These are phyloP conservation scores for Cyclotella kingstonii DNA, from an alignment of 108 stramenopile genomes.

Conservation along the genomic window DNA sequence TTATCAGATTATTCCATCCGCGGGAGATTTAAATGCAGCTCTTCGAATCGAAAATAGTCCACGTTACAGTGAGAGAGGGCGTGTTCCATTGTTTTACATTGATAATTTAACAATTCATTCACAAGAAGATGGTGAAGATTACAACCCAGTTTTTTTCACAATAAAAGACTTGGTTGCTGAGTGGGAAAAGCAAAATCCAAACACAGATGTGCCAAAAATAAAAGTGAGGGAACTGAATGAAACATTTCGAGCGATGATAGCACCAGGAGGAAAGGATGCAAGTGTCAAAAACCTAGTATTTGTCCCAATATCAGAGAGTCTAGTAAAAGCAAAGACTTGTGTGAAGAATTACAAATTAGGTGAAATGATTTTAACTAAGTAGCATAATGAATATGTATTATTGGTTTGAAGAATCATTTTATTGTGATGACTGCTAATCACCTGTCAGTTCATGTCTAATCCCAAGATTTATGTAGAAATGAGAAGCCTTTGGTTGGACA, in stretches of 20 bases:
- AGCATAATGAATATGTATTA: no score
- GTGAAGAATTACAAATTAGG: conserved; percentile 41
- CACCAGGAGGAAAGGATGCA: conserved; percentile 54
- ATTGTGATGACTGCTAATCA: no score
- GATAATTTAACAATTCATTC: conserved; percentile 52
- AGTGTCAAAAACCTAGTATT: conserved; percentile 56
- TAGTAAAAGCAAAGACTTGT: conserved; percentile 46
- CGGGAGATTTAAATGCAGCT: conserved; percentile 66
- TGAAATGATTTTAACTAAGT: conserved; percentile 47
- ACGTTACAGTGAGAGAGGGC: conserved; percentile 60
- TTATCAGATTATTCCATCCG: conserved; percentile 68
- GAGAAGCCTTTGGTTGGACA: no score
- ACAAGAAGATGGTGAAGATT: conserved; percentile 4
- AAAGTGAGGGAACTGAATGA: conserved; percentile 73
- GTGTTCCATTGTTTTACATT: conserved; percentile 75
- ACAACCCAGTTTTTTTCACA: conserved; percentile 64
- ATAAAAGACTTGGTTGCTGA: conserved; percentile 57
- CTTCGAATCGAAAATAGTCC: conserved; percentile 46
- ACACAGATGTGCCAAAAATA: conserved; percentile 34
- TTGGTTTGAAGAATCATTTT: no score
- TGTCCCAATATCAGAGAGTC: conserved; percentile 62
- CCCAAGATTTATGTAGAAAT: no score
- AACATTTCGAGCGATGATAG: conserved; percentile 56
- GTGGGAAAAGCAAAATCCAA: conserved; percentile 47
- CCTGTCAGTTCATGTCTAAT: no score